A percentile compares a stretch with the other conserved stretches of the same genome.
These are phyloP conservation scores for Cryptococcus floricola DNA, from an alignment of 1,284 basidiomycete species.

Conservation along the genomic window DNA sequence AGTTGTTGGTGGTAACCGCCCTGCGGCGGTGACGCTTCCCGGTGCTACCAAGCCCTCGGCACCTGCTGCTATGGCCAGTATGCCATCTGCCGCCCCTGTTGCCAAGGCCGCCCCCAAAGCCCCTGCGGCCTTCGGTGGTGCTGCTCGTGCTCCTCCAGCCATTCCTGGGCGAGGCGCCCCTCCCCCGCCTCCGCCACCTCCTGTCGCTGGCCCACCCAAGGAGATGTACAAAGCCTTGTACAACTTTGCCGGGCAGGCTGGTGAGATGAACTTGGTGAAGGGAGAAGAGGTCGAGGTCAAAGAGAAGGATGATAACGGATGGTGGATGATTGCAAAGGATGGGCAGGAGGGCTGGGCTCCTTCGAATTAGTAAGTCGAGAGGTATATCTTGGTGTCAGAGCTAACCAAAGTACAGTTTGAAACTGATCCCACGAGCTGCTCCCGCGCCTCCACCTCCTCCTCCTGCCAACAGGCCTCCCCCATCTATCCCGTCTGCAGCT, in stretches of 20 bases:
- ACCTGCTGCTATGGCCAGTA: conserved; percentile 33
- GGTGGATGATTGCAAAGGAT: conserved; percentile 93
- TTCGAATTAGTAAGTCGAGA: conserved; percentile 66
- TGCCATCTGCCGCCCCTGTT: conserved; percentile 24
- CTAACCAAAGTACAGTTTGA: conserved; percentile 3
- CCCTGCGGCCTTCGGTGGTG: conserved; percentile 17
- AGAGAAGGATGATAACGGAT: conserved; percentile 89
- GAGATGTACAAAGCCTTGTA: conserved; percentile 82
- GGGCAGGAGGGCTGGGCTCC: conserved; percentile 90
- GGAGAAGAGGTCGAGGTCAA: conserved; percentile 89
- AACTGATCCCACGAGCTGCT: conserved; percentile 42
- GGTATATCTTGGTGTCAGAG: background rate
- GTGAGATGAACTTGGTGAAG: conserved; percentile 85
- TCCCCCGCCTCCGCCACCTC: conserved; percentile 57
- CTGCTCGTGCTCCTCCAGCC: conserved; percentile 47
- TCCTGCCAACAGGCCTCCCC: conserved; percentile 53
- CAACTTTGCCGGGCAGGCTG: conserved; percentile 82
- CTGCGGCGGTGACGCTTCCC: conserved; percentile 42
- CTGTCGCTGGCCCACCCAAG: conserved; percentile 61
- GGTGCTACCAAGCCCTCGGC: conserved; percentile 48
- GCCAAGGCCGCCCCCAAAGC: conserved; percentile 23
- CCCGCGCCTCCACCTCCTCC: conserved; percentile 66
- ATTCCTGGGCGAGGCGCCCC: conserved; percentile 46
- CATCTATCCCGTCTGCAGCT: conserved; percentile 47
- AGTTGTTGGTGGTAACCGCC: conserved; percentile 14